A percentile compares a stretch with the other conserved stretches of the same genome.
Evolutionary conservation across 169 alveolate species (phyloP).

Genomic region (Eimeria acervulina): DNA sequence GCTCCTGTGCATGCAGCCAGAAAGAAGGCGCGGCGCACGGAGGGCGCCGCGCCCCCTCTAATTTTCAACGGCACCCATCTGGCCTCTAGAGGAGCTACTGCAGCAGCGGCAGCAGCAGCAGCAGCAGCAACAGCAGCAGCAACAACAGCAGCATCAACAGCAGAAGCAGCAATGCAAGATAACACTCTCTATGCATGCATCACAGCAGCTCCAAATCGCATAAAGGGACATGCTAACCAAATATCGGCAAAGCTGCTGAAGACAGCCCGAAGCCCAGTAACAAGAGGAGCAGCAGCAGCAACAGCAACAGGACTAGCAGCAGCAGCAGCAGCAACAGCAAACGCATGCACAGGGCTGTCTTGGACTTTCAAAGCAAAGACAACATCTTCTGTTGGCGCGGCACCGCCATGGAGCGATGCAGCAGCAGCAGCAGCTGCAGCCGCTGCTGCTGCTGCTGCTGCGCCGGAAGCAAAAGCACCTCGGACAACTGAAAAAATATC

Average conservation of each 20-base stretch:
- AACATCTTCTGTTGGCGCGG: too few species aligned
- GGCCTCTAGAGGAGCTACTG: neutral
- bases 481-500: too few species aligned
- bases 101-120: conserved; percentile 8
- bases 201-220: too few species aligned
- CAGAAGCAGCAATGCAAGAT: neutral
- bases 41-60: neutral
- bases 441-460: neutral
- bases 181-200: neutral
- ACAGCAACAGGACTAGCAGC: too few species aligned
- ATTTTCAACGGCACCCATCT: conserved; percentile 15
- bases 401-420: too few species aligned
- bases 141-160: neutral
- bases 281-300: neutral
- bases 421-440: neutral
- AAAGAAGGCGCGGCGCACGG: neutral
- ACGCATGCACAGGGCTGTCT: too few species aligned
- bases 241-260: too few species aligned
- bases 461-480: neutral
- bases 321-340: neutral
- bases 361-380: too few species aligned
- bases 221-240: neutral
- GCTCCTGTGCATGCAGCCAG: conserved; percentile 9
- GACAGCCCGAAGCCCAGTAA: too few species aligned
- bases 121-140: neutral